phyloP scores from a whole-genome alignment of 352 stramenopile genomes.

The Phytophthora citricola region DNA sequence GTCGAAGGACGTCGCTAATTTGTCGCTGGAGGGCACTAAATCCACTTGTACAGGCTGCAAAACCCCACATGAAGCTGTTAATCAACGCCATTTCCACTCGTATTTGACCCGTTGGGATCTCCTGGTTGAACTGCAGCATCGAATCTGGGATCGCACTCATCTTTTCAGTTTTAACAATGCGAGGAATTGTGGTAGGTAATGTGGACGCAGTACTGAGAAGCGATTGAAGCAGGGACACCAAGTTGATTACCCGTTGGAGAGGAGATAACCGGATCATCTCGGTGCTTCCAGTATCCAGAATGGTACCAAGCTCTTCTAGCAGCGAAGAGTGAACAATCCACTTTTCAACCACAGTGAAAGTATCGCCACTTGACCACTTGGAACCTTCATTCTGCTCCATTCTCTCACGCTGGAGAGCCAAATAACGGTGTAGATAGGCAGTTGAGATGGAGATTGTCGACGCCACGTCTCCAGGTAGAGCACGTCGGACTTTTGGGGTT shows the following conservation, averaged over 20 bases:
- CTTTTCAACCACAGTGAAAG: slow-evolving; percentile 24
- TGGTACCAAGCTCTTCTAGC: slow-evolving; percentile 13
- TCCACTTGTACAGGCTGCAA: slow-evolving; percentile 34
- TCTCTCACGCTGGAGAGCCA: slow-evolving; percentile 21
- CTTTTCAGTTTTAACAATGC: too few species aligned
- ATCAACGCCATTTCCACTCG: slow-evolving; percentile 61
- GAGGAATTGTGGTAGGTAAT: neutral
- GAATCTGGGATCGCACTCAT: too few species aligned
- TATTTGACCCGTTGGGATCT: slow-evolving; percentile 8
- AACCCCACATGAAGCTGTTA: slow-evolving; percentile 66
- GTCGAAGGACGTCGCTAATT: slow-evolving; percentile 40
- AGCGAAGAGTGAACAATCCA: slow-evolving; percentile 24
- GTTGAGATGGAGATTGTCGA: slow-evolving; percentile 17
- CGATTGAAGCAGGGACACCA: slow-evolving; percentile 55
- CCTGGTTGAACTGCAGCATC: too few species aligned
- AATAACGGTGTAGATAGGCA: slow-evolving; percentile 32
- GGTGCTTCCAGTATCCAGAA: slow-evolving; percentile 20
- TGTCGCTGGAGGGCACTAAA: slow-evolving; percentile 29
- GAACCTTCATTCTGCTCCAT: neutral
- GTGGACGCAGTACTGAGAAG: slow-evolving; percentile 36
- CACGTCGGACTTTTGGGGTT: neutral
- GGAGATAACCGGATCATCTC: slow-evolving; percentile 29
- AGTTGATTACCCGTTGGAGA: slow-evolving; percentile 46
- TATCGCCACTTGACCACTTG: slow-evolving; percentile 7
- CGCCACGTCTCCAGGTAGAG: neutral